Evolutionary conservation across 202 grass and related monocot genomes (phyloP).

Genomic region (Brachypodium distachyon): DNA sequence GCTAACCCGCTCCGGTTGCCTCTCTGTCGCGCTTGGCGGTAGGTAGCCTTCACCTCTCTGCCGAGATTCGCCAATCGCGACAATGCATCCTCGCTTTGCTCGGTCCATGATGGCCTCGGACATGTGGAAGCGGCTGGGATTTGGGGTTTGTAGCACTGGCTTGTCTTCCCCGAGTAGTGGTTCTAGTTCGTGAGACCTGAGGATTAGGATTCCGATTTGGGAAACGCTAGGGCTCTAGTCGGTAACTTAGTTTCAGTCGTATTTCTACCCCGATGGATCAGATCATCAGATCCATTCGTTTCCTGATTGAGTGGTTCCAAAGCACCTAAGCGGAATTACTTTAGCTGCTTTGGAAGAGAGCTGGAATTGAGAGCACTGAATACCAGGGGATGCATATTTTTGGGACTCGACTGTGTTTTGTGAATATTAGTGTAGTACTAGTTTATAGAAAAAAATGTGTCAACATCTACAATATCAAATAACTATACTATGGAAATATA

Average conservation of each 20-base stretch:
- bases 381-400: too few relatives aligned
- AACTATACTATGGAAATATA: too few relatives aligned
- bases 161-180: background rate
- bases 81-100: background rate
- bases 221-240: background rate
- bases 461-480: too few relatives aligned
- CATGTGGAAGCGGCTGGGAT: background rate
- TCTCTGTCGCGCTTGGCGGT: background rate
- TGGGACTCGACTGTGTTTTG: too few relatives aligned
- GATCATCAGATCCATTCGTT: background rate
- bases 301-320: background rate
- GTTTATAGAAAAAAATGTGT: too few relatives aligned
- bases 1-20: background rate
- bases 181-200: background rate
- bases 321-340: background rate
- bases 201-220: background rate
- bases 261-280: background rate
- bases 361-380: background rate
- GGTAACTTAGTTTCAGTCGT: background rate
- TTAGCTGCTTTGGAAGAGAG: background rate
- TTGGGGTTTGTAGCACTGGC: background rate
- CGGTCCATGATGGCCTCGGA: background rate
- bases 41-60: background rate
- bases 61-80: background rate
- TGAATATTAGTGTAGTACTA: too few relatives aligned